A percentile compares a stretch with the other conserved stretches of the same genome.
These are phyloP conservation scores for Penicillium dipodomyicola DNA, from an alignment of 495 filamentous ascomycete genomes.

Conservation along the genomic window DNA sequence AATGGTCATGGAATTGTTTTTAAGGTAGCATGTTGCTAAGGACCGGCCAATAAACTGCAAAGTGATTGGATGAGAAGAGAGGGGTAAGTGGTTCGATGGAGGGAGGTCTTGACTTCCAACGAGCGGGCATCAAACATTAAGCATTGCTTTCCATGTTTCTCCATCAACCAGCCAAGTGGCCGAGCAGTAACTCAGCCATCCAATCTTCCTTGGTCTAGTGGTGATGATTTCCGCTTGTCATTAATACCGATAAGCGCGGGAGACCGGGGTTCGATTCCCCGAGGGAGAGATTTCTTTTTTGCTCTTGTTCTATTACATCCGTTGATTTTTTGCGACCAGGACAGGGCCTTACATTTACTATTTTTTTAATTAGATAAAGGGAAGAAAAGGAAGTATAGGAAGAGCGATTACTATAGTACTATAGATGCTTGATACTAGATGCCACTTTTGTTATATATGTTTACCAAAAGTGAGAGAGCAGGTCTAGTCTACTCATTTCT, in stretches of 20 bases:
- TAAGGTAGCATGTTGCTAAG: background rate
- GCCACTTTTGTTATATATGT: too few species aligned
- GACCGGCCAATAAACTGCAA: constrained; percentile 1
- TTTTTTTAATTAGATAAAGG: too few species aligned
- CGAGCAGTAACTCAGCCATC: constrained; percentile 31
- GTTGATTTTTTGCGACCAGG: too few species aligned
- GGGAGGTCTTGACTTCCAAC: too few species aligned
- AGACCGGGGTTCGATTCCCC: constrained; percentile 57
- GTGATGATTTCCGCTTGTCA: constrained; percentile 58
- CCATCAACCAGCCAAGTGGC: constrained; percentile 27
- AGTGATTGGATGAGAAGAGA: background rate
- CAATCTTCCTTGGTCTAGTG: constrained; percentile 47
- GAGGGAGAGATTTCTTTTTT: constrained; percentile 42
- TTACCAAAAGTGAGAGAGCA: too few species aligned
- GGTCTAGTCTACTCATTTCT: too few species aligned
- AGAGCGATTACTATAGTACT: too few species aligned
- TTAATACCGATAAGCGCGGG: constrained; percentile 43
- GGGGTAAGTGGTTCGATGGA: background rate
- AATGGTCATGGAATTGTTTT: background rate
- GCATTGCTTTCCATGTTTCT: background rate
- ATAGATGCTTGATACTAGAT: too few species aligned
- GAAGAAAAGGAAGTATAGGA: too few species aligned
- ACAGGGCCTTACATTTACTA: too few species aligned
- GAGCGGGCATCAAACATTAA: background rate
- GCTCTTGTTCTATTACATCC: background rate